Base-by-base conservation (phyloP, 2,329 filamentous ascomycete genomes). In the Diaporthe sp. region DNA sequence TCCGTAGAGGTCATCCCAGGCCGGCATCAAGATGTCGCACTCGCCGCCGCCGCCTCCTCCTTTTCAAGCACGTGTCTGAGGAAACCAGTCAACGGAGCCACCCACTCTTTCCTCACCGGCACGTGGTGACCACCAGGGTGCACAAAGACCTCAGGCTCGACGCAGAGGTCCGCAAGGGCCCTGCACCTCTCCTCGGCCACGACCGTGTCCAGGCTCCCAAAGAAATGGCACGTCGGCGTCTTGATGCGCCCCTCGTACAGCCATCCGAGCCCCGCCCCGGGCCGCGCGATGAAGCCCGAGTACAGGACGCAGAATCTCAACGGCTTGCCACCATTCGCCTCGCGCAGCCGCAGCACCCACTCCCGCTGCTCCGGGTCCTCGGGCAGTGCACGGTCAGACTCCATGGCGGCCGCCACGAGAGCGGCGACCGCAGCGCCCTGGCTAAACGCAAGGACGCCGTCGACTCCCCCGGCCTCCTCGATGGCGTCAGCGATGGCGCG, bases 91-190 rank as follows among this genome's bases (percentile, higher is more conserved):
- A 97, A 84, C 35, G 93, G 93, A 86, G 93, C 92, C n/a, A 93
- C 91, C 89, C 94, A 97, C 78, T 95, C 93, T 85, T 94, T 95
- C 77, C 92, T 91, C 75, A 95, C 92, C 0, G 96, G 96, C 80
- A 98, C 90, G 80, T 97, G 95, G 82, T 98, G 96, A 0, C 96
- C 96, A 10, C 96, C 96, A 1, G 96, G 96, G 83, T 97, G 95
- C 79, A 93, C 89, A 78, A 91, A 80, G 77, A 90, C 86, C 80
- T 87, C 66, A 0, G 87, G 87, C 38, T 50, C 33, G 15, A 72
- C 68, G 42, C 90, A 86, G 10, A 90, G 86, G 72, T 93, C 80
- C 68, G 85, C 82, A 77, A 90, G 82, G 82, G 87, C 90, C 40
- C 60, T 71, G 19, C 73, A 74, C 80, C 90, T 83, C 58, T 82